Conservation (phyloP, 2,329 filamentous ascomycete species). For the Fusarium caatingaense region DNA sequence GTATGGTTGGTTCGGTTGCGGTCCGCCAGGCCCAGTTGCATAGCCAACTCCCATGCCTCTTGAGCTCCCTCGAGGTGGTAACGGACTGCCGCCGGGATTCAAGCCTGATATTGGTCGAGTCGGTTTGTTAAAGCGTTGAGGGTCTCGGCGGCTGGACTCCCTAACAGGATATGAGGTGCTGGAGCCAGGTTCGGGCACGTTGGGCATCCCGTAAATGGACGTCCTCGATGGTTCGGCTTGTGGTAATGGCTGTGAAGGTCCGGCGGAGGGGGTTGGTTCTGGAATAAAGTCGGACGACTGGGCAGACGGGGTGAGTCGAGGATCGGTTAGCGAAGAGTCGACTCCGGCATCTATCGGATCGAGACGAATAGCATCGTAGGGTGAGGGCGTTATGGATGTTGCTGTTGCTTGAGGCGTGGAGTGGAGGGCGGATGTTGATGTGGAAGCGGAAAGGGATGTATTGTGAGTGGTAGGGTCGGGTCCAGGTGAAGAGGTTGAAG, state of each 20-base stretch:
- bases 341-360: constrained; percentile 40
- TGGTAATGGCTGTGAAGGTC: constrained; percentile 29
- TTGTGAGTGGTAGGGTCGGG: constrained; percentile 25
- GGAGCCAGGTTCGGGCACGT: constrained; percentile 72
- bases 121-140: constrained; percentile 70
- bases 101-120: constrained; percentile 62
- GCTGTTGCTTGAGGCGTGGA: constrained; percentile 36
- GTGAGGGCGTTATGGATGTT: constrained; percentile 31
- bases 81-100: constrained; percentile 64
- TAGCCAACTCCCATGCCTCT: constrained; percentile 73
- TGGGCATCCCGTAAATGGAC: constrained; percentile 65
- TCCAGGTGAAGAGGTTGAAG: constrained; percentile 42
- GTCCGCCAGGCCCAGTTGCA: constrained; percentile 47
- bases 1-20: constrained; percentile 41
- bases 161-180: constrained; percentile 65
- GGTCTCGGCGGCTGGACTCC: constrained; percentile 75
- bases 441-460: constrained; percentile 29
- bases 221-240: constrained; percentile 50
- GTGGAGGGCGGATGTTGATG: constrained; percentile 28
- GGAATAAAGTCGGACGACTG: constrained; percentile 29
- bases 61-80: constrained; percentile 82
- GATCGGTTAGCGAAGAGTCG: constrained; percentile 39
- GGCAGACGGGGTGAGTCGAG: constrained; percentile 33
- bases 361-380: constrained; percentile 43
- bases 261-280: constrained; percentile 25